Evolutionary conservation across 192 early-diverging fungal species (phyloP).

Genomic region (Coemansia sp.): DNA sequence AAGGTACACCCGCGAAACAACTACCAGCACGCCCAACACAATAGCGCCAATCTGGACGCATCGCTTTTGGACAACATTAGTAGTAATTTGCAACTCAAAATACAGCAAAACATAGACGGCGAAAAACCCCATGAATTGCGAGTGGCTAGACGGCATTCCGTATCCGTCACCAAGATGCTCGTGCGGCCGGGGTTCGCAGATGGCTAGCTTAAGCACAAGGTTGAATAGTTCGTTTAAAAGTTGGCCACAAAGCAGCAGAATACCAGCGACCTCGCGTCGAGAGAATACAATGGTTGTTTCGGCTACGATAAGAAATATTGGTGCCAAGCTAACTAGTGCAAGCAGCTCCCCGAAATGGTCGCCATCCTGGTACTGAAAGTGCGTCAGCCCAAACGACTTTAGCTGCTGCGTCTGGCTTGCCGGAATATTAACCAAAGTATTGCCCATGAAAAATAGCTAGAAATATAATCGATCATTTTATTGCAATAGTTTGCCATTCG

Average conservation of each 20-base stretch:
- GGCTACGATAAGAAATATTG: conserved; percentile 49
- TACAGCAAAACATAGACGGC: conserved; percentile 23
- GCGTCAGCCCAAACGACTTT: conserved; percentile 40
- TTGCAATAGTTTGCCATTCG: neutral
- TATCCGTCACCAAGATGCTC: conserved; percentile 46
- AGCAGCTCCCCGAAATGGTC: conserved; percentile 36
- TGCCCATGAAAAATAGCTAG: neutral
- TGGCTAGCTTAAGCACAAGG: conserved; percentile 24
- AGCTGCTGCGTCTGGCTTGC: conserved; percentile 8
- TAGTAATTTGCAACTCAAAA: conserved; percentile 16
- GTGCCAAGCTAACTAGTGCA: conserved; percentile 43
- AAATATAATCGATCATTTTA: too few species aligned
- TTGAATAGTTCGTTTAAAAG: conserved; percentile 45
- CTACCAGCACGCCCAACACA: conserved; percentile 19
- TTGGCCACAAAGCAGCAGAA: conserved; percentile 39
- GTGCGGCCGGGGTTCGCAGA: conserved; percentile 35
- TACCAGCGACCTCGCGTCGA: conserved; percentile 42
- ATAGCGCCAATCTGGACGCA: conserved; percentile 22
- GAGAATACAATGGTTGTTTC: conserved; percentile 44
- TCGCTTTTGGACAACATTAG: conserved; percentile 12
- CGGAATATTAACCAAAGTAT: neutral
- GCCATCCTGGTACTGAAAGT: conserved; percentile 49
- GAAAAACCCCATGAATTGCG: conserved; percentile 56
- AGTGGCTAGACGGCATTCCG: conserved; percentile 55
- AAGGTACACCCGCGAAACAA: conserved; percentile 41